Base-by-base conservation (phyloP, 441 rosid species). In the Francoa sonchifolia region DNA sequence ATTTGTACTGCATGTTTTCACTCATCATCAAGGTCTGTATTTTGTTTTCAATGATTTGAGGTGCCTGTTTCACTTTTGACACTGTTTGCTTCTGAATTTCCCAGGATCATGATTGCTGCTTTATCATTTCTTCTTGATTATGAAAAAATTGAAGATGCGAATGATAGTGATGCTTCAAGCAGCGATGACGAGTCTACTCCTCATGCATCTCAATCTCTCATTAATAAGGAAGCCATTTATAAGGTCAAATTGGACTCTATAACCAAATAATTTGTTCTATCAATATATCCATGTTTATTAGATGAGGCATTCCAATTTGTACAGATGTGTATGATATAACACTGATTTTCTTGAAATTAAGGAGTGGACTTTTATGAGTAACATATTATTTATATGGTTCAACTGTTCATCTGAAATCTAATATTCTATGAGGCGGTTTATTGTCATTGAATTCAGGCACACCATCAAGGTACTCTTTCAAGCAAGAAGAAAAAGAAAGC, bases 401-500 rank as follows among this genome's bases (percentile, higher is more conserved):
- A n/a, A n/a, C n/a, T n/a, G n/a, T n/a, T n/a, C n/a, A n/a, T n/a
- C n/a, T n/a, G n/a, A n/a, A n/a, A n/a, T n/a, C n/a, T n/a, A n/a
- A n/a, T n/a, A n/a, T n/a, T n/a, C n/a, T n/a, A n/a, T n/a, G n/a
- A n/a, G n/a, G n/a, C n/a, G n/a, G n/a, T n/a, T n/a, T n/a, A n/a
- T n/a, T n/a, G n/a, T n/a, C n/a, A n/a, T n/a, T n/a, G n/a, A n/a
- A n/a, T n/a, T 18, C 64, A 82, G 96, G 99, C 96, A 19, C 56
- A 55, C 50, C 71, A 80, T 72, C 71, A 74, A 60, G 96, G 95
- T 45, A 90, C 99, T 17, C 45, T 59, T 46, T 53, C 95, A 44
- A 86, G 95, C 71, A 90, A 90, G 77, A 90, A 78, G 75, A 82
- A 86, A 64, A 90, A 86, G 83, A 72, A 86, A 67, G 99, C 99